A percentile compares a stretch with the other conserved stretches of the same genome.
Conservation (phyloP, 192 early-diverging fungal genomes). For the Chytriomyces sp. region DNA sequence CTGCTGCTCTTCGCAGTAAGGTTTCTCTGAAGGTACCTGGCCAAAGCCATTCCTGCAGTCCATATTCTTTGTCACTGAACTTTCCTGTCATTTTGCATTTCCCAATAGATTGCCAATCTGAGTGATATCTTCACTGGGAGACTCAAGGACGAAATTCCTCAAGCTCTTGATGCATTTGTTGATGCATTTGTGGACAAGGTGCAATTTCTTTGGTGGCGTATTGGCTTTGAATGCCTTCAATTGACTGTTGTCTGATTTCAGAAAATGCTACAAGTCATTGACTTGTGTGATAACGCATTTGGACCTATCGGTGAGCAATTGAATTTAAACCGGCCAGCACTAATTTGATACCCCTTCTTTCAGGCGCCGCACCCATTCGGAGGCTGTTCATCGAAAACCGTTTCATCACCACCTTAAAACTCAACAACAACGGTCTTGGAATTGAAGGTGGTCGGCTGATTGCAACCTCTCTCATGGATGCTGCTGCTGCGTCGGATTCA, state of each 20-base stretch:
- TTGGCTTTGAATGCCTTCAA: not conserved
- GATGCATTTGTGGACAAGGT: conserved; percentile 81
- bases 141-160: conserved; percentile 86
- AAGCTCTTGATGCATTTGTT: conserved; percentile 79
- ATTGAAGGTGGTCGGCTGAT: conserved; percentile 87
- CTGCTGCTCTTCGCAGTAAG: conserved; percentile 70
- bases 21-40: conserved; percentile 70
- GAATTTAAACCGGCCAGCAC: too few relatives aligned
- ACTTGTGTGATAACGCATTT: conserved; percentile 95
- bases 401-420: conserved; percentile 77
- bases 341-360: not conserved
- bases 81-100: conserved; percentile 14
- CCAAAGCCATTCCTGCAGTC: conserved; percentile 11
- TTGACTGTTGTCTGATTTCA: conserved; percentile 1
- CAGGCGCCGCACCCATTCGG: conserved; percentile 84
- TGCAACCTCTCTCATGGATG: conserved; percentile 78
- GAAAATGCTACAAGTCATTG: conserved; percentile 66
- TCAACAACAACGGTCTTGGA: conserved; percentile 98
- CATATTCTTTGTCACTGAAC: not conserved
- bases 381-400: conserved; percentile 83
- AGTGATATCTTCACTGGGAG: conserved; percentile 96
- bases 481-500: conserved; percentile 70
- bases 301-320: conserved; percentile 54
- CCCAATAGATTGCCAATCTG: conserved; percentile 74
- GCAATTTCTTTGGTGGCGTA: not conserved